These are phyloP conservation scores for Spergularia azorica DNA, from an alignment of 179 eudicot species.

Conservation along the genomic window DNA sequence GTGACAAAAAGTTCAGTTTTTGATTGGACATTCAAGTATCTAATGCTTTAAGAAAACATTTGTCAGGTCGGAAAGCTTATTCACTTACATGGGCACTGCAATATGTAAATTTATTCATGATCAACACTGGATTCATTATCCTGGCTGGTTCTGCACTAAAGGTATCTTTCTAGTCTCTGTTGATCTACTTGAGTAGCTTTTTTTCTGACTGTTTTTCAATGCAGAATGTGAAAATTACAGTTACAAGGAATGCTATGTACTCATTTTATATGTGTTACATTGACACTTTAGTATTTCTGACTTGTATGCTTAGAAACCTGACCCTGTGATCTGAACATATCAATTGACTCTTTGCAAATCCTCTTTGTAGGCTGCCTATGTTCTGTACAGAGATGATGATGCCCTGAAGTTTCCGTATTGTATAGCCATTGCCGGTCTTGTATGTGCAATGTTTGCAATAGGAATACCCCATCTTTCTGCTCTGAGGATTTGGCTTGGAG, in stretches of 20 bases:
- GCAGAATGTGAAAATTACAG: neutral
- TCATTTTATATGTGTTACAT: neutral
- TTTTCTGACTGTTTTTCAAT: neutral
- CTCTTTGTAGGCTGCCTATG: slow-evolving; percentile 68
- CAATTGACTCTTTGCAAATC: slow-evolving; percentile 3
- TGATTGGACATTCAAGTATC: neutral
- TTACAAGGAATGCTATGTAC: neutral
- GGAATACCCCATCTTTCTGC: slow-evolving; percentile 88
- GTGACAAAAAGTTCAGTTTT: neutral
- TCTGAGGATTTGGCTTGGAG: slow-evolving; percentile 74
- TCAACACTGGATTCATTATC: slow-evolving; percentile 81
- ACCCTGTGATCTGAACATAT: neutral
- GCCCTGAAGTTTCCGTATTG: slow-evolving; percentile 79
- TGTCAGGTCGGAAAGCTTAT: slow-evolving; percentile 76
- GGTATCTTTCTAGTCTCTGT: slow-evolving; percentile 37
- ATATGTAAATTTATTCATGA: slow-evolving; percentile 80
- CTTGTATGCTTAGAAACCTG: neutral
- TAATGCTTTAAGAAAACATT: neutral
- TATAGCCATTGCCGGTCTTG: slow-evolving; percentile 70
- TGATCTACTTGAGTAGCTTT: neutral
- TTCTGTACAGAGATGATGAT: slow-evolving; percentile 54
- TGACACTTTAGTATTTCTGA: neutral
- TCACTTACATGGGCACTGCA: slow-evolving; percentile 82
- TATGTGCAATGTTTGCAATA: slow-evolving; percentile 78
- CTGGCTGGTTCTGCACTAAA: slow-evolving; percentile 87